Conservation (phyloP, 2,329 filamentous ascomycete genomes). For the Colletotrichum tofieldiae region DNA sequence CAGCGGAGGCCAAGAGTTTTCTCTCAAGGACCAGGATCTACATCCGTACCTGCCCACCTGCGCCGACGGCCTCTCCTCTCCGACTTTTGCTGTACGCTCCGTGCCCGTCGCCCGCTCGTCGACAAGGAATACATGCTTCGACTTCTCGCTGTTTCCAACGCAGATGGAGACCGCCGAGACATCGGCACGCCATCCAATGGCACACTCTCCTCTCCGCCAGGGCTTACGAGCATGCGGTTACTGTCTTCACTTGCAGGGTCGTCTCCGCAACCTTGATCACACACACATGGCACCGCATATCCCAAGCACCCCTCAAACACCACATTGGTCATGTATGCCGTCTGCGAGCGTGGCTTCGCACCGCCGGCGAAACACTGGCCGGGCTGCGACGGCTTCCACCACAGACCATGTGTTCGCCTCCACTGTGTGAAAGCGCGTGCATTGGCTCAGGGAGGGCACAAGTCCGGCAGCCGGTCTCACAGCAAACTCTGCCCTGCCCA, state of each 20-base stretch:
- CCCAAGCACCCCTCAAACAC: slow-evolving; percentile 26
- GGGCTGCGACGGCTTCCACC: slow-evolving; percentile 15
- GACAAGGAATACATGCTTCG: neutral
- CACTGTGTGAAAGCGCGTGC: slow-evolving; percentile 18
- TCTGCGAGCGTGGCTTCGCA: slow-evolving; percentile 18
- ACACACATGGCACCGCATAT: slow-evolving; percentile 25
- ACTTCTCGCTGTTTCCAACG: neutral
- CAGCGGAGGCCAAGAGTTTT: neutral
- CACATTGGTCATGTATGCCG: slow-evolving; percentile 9
- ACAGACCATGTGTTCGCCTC: slow-evolving; percentile 42
- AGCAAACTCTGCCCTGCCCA: slow-evolving; percentile 26
- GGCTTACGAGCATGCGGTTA: neutral
- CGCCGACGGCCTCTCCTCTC: neutral
- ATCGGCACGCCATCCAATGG: neutral
- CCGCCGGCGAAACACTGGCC: slow-evolving; percentile 28
- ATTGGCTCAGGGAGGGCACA: slow-evolving; percentile 17
- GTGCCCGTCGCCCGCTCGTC: neutral
- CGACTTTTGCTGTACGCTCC: neutral
- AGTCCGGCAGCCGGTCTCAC: slow-evolving; percentile 40
- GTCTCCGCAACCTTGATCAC: slow-evolving; percentile 17
- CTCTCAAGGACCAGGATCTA: slow-evolving; percentile 14
- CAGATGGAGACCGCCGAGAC: neutral
- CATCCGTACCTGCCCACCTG: neutral
- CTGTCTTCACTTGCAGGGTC: slow-evolving; percentile 7
- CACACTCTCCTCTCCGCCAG: neutral